phyloP scores from a whole-genome alignment of 192 early-diverging fungal genomes.

The Backusella morwellensis region DNA sequence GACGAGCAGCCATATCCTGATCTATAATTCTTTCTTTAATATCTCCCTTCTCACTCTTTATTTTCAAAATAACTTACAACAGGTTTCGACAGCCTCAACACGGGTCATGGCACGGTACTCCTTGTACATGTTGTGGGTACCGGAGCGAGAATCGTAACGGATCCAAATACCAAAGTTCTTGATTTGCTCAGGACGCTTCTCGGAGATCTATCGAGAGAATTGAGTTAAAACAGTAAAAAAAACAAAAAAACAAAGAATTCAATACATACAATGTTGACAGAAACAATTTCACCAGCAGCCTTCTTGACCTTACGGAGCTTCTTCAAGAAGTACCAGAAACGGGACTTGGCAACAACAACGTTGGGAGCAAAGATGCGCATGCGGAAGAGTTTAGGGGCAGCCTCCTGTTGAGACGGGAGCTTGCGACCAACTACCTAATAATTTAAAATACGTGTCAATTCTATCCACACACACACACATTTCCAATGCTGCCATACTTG shows the following conservation, averaged over 20 bases:
- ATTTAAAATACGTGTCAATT: not conserved
- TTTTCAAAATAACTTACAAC: constrained; percentile 32
- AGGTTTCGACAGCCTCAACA: constrained; percentile 62
- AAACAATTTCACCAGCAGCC: constrained; percentile 97
- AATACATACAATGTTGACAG: constrained; percentile 68
- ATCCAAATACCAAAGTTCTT: constrained; percentile 99
- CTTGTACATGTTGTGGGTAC: constrained; percentile 99
- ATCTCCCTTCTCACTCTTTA: not conserved
- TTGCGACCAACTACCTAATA: constrained; percentile 91
- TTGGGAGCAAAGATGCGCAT: constrained; percentile 99
- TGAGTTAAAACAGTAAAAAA: no score
- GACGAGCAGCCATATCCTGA: constrained; percentile 99
- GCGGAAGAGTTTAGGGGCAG: constrained; percentile 93
- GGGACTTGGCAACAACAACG: constrained; percentile 96
- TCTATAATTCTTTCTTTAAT: constrained; percentile 32
- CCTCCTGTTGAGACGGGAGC: constrained; percentile 88
- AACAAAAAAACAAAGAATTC: no score
- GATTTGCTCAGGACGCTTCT: constrained; percentile 85
- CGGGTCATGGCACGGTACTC: constrained; percentile 98
- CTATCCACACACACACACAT: not conserved
- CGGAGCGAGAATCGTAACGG: constrained; percentile 99
- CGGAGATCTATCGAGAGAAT: constrained; percentile 70
- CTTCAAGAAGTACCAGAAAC: constrained; percentile 99
- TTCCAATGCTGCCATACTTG: not conserved
- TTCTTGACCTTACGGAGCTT: constrained; percentile 99